Conservation (phyloP, 768 basidiomycete species). For the Serendipita indica region DNA sequence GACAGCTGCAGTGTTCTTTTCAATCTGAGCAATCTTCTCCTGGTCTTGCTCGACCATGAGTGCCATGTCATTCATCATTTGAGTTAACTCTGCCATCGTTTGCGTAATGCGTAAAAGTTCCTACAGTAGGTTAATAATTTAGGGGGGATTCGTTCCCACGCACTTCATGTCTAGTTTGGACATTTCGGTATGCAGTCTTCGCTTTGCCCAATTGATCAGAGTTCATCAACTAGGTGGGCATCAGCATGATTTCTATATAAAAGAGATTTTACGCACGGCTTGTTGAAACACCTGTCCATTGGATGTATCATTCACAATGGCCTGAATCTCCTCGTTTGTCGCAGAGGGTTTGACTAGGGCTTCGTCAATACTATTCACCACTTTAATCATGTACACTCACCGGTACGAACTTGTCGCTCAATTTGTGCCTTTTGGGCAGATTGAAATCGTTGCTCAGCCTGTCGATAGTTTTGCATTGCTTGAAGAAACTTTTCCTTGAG, state of each 20-base stretch:
- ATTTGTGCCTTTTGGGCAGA: conserved; percentile 18
- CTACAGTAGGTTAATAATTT: conserved; percentile 3
- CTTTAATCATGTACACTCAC: conserved; percentile 6
- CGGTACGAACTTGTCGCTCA: conserved; percentile 24
- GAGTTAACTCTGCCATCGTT: conserved; percentile 34
- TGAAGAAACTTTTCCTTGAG: conserved; percentile 19
- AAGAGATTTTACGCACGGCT: conserved; percentile 14
- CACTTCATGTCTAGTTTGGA: conserved; percentile 30
- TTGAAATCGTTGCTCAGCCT: conserved; percentile 19
- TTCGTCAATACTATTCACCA: not conserved
- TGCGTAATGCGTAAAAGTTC: conserved; percentile 35
- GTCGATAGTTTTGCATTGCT: conserved; percentile 21
- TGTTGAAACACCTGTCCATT: conserved; percentile 28
- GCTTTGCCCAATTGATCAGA: conserved; percentile 32
- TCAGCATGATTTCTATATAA: not conserved
- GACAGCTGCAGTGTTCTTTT: conserved; percentile 27
- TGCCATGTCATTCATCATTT: conserved; percentile 35
- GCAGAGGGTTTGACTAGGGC: conserved; percentile 29
- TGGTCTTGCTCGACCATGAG: conserved; percentile 34
- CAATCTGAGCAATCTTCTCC: conserved; percentile 29
- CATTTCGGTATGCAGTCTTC: conserved; percentile 30
- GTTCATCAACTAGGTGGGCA: conserved; percentile 24
- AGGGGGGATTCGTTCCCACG: not conserved
- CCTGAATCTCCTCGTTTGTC: conserved; percentile 28
- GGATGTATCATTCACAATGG: conserved; percentile 26